These are phyloP conservation scores for Cadophora sp. DNA, from an alignment of 2,329 filamentous ascomycete genomes.

Conservation along the genomic window DNA sequence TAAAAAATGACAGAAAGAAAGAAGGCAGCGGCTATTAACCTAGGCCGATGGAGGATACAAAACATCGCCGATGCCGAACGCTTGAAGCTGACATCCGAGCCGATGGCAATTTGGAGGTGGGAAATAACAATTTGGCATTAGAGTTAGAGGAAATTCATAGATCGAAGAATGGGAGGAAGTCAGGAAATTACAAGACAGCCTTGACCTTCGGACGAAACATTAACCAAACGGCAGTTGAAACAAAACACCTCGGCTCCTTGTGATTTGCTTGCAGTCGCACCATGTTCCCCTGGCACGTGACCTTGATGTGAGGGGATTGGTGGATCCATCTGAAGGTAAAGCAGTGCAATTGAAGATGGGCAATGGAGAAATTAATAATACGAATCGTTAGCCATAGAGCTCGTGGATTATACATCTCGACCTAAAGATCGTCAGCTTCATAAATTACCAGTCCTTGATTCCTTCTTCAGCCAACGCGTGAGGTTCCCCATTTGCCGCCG, in stretches of 20 bases:
- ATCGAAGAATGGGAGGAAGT: not conserved
- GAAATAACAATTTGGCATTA: not conserved
- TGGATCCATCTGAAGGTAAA: not conserved
- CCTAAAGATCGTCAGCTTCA: not conserved
- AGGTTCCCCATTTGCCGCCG: constrained; percentile 40
- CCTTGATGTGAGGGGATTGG: not conserved
- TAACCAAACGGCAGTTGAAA: constrained; percentile 9
- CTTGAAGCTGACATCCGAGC: not conserved
- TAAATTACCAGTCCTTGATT: constrained; percentile 42
- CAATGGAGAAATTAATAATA: not conserved
- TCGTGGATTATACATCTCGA: not conserved
- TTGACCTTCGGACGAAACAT: constrained; percentile 14
- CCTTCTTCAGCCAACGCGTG: constrained; percentile 35
- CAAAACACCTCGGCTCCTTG: not conserved
- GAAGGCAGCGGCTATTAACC: not conserved
- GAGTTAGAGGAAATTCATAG: not conserved
- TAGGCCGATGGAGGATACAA: not conserved
- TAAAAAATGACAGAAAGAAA: not conserved
- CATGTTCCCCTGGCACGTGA: constrained; percentile 7
- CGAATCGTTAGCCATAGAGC: not conserved
- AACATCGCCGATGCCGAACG: not conserved
- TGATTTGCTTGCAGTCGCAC: constrained; percentile 2
- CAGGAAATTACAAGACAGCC: not conserved
- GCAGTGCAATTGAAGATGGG: not conserved
- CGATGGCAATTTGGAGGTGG: not conserved